These are phyloP conservation scores for Hirsutella thompsonii DNA, from an alignment of 2,329 filamentous ascomycete species.

Conservation along the genomic window DNA sequence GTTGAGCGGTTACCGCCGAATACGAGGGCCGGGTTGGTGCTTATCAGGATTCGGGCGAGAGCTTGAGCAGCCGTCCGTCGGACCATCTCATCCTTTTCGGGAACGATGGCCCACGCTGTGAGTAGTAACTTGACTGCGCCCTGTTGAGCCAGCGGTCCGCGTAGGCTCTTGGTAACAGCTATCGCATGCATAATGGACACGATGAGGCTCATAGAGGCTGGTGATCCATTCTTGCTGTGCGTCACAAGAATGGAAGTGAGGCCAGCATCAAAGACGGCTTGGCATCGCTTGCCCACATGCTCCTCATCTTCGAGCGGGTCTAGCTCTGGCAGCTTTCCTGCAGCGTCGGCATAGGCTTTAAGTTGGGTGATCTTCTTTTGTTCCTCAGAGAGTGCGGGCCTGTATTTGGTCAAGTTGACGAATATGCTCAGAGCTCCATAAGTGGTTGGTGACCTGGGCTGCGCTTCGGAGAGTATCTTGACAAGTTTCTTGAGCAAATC, in stretches of 20 bases:
- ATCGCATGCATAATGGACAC: slow-evolving; percentile 68
- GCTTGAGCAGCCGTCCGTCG: slow-evolving; percentile 61
- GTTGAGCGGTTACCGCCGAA: slow-evolving; percentile 68
- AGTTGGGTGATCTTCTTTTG: slow-evolving; percentile 85
- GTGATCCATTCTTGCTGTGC: slow-evolving; percentile 60
- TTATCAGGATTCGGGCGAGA: slow-evolving; percentile 74
- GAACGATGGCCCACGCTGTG: slow-evolving; percentile 51
- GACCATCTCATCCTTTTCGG: slow-evolving; percentile 31
- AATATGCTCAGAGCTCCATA: slow-evolving; percentile 83
- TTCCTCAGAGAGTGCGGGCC: slow-evolving; percentile 69
- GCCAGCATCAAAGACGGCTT: slow-evolving; percentile 64
- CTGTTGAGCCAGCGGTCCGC: slow-evolving; percentile 78
- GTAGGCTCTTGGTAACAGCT: slow-evolving; percentile 57
- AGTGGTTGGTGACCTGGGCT: slow-evolving; percentile 55
- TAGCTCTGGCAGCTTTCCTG: slow-evolving; percentile 47
- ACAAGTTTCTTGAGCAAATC: slow-evolving; percentile 59
- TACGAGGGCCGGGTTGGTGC: slow-evolving; percentile 69
- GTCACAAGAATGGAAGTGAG: slow-evolving; percentile 65
- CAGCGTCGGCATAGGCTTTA: slow-evolving; percentile 85
- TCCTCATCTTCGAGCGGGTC: slow-evolving; percentile 65
- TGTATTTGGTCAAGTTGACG: slow-evolving; percentile 71
- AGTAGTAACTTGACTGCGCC: slow-evolving; percentile 82
- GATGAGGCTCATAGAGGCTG: slow-evolving; percentile 57
- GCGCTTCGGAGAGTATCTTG: slow-evolving; percentile 42
- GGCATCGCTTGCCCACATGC: slow-evolving; percentile 64